Evolutionary conservation across 352 stramenopile species (phyloP).

Genomic region (Phytophthora capsici): DNA sequence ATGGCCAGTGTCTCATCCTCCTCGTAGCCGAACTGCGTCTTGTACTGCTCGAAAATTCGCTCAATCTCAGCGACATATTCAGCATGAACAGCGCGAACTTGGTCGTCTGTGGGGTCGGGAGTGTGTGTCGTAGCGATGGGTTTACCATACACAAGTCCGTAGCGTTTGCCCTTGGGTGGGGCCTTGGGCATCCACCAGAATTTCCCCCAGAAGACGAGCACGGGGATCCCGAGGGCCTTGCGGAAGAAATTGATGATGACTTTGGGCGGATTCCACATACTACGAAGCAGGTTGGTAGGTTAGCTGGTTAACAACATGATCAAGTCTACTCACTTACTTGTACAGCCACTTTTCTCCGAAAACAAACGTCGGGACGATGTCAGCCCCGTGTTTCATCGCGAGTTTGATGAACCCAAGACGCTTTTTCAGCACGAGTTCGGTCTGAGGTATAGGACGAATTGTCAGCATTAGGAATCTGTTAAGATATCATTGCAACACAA

Average conservation of each 20-base stretch:
- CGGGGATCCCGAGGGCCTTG: slow-evolving; percentile 33
- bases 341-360: slow-evolving; percentile 62
- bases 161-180: slow-evolving; percentile 34
- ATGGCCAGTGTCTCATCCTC: slow-evolving; percentile 40
- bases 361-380: slow-evolving; percentile 48
- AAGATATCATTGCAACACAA: no score
- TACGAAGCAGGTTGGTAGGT: no score
- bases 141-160: slow-evolving; percentile 49
- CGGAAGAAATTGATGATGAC: slow-evolving; percentile 33
- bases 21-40: slow-evolving; percentile 42
- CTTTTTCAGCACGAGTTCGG: slow-evolving; percentile 41
- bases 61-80: slow-evolving; percentile 38
- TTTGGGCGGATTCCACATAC: slow-evolving; percentile 41
- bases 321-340: no score
- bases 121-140: slow-evolving; percentile 29
- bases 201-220: slow-evolving; percentile 49
- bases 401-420: slow-evolving; percentile 51
- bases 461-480: no score
- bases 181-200: slow-evolving; percentile 46
- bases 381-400: slow-evolving; percentile 41
- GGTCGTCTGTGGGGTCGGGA: slow-evolving; percentile 31
- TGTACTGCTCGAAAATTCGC: slow-evolving; percentile 43
- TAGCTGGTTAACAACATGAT: no score
- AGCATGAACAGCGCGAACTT: slow-evolving; percentile 33
- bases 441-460: slow-evolving; percentile 9